Base-by-base conservation (phyloP, 108 stramenopile species). In the Cyclostephanos invisitatus region DNA sequence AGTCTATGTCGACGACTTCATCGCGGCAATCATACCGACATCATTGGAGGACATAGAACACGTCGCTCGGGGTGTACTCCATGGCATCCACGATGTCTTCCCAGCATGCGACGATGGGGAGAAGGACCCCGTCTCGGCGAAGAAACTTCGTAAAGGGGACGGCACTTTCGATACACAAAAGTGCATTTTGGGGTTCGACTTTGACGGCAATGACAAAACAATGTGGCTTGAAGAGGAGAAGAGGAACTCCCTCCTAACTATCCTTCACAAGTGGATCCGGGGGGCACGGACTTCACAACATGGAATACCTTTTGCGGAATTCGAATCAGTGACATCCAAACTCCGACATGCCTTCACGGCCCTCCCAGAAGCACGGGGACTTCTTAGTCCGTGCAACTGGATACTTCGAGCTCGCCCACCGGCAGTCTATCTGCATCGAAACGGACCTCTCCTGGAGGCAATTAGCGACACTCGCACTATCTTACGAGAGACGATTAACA, bases 71-170 rank as follows among this genome's bases (percentile, higher is more conserved):
- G 62, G 42, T 0, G 18, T 66, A 0, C 7, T 77, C 28, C 6
- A 8, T 9, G 15, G 27, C 27, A 29, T 58, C 4, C 62, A 77
- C 24, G 76, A 60, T 37, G 76, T 77, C 0, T 72, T 77, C 27
- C 69, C 56, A 0, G 36, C 58, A 2, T 22, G 36, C 12, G 44
- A 42, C 0, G 22, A 35, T 5, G 57, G 40, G 7, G 37, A 4
- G 10, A 0, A 17, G 36, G 85, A 86, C 55, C 81, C 84, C 1
- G 60, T 75, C 11, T 83, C 82, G 6, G 15, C 67, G 0, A 86
- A 81, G 53, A 86, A 83, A 27, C 22, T 86, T 1, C 2, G 36
- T 2, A 76, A 86, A 58, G 82, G 75, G 0, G 83, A 86, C 11
- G 27, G 56, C 3, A 15, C 28, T 29, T 58, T 27, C 14, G 56